Conservation (phyloP, 2,329 filamentous ascomycete species). For the Alternaria sp. region DNA sequence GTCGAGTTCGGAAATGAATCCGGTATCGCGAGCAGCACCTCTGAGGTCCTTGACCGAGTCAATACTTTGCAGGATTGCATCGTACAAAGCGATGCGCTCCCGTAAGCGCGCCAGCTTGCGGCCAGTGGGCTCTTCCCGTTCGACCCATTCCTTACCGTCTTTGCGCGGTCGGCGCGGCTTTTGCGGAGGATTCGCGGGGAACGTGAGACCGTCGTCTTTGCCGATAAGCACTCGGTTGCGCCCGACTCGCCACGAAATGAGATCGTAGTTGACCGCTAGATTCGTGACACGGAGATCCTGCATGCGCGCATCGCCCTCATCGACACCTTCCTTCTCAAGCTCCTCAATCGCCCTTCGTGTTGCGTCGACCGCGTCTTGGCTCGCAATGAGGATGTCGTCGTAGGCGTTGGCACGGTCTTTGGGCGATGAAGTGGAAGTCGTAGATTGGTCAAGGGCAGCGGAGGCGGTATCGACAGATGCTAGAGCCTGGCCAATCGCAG, state of each 20-base stretch:
- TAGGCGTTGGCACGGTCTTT: conserved; percentile 84
- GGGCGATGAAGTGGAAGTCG: conserved; percentile 52
- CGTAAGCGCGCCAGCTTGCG: conserved; percentile 80
- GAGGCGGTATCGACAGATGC: conserved; percentile 69
- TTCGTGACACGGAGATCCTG: conserved; percentile 91
- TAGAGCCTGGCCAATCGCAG: conserved; percentile 85
- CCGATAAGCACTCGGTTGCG: conserved; percentile 89
- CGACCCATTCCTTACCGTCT: conserved; percentile 54
- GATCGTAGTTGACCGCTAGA: conserved; percentile 90
- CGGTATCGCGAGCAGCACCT: conserved; percentile 83
- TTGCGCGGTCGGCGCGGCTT: conserved; percentile 60
- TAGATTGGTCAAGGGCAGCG: conserved; percentile 54
- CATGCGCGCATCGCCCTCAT: conserved; percentile 84
- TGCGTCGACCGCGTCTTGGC: conserved; percentile 92
- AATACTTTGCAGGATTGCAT: conserved; percentile 87
- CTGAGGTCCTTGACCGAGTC: conserved; percentile 89
- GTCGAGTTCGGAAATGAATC: conserved; percentile 78
- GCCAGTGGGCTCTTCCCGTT: conserved; percentile 71
- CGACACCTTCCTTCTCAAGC: conserved; percentile 79
- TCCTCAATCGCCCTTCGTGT: conserved; percentile 95
- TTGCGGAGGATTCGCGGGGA: conserved; percentile 60
- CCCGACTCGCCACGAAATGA: conserved; percentile 93
- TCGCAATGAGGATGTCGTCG: conserved; percentile 86
- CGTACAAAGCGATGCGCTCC: conserved; percentile 88
- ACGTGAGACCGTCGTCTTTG: conserved; percentile 75